Percentiles rank a stretch among this genome's conserved stretches.
phyloP scores from a whole-genome alignment of 2,329 filamentous ascomycete species.

The Magnaporthiopsis incrustans region DNA sequence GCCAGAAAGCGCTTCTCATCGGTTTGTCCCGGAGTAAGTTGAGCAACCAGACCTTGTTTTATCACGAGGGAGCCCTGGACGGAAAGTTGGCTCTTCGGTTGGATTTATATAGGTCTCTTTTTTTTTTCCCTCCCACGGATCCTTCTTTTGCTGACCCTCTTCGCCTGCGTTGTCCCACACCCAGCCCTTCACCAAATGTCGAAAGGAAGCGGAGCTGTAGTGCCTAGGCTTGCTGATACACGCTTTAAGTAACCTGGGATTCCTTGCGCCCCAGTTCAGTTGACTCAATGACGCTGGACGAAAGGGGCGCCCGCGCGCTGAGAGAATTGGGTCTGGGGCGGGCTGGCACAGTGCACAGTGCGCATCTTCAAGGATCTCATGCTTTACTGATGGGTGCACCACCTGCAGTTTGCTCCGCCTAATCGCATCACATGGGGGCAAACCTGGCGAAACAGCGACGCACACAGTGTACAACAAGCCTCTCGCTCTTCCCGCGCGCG shows the following conservation, averaged over 20 bases:
- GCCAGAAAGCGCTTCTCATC: not conserved
- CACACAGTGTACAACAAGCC: not conserved
- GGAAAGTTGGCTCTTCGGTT: not conserved
- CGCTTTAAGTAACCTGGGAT: not conserved
- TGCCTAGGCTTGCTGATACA: not conserved
- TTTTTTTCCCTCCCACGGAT: not conserved
- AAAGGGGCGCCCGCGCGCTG: not conserved
- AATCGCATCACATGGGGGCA: not conserved
- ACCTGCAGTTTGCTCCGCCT: not conserved
- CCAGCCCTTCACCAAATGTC: not conserved
- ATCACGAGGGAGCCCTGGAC: not conserved
- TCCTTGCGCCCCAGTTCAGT: not conserved
- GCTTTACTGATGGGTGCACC: too few species aligned
- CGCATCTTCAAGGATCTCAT: too few species aligned
- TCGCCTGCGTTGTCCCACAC: not conserved
- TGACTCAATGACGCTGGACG: not conserved
- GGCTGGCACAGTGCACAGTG: not conserved
- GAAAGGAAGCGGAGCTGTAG: not conserved
- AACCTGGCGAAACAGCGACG: not conserved
- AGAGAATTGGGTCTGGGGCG: not conserved
- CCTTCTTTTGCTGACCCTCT: not conserved
- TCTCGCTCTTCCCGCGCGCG: not conserved
- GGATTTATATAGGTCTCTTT: too few species aligned
- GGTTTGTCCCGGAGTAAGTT: not conserved
- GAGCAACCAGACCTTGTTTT: not conserved